Percentiles rank a stretch among this genome's conserved stretches.
Evolutionary conservation across 208 protist species (phyloP).

Genomic region (Acanthamoeba sp.): DNA sequence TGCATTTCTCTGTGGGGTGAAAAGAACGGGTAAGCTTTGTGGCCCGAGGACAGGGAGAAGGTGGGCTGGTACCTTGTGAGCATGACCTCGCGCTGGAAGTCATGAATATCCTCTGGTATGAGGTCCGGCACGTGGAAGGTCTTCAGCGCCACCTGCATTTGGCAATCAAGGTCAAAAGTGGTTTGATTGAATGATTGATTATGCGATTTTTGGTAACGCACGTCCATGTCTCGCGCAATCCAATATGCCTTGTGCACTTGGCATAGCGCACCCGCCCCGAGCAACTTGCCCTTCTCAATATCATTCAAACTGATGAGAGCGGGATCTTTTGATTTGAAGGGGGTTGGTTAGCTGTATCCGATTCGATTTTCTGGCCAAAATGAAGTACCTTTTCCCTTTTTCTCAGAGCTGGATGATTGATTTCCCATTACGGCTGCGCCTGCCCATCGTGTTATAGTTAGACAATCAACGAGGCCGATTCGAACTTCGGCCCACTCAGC

Average conservation of each 20-base stretch:
- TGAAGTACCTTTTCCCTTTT: not conserved
- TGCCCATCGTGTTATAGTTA: too few species aligned
- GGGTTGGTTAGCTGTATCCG: not conserved
- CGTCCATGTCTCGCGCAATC: constrained; percentile 54
- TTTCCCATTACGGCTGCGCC: too few species aligned
- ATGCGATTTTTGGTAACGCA: not conserved
- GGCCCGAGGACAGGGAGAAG: too few species aligned
- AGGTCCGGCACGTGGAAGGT: constrained; percentile 64
- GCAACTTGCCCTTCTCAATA: constrained; percentile 59
- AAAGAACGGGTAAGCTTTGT: not conserved
- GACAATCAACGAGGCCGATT: too few species aligned
- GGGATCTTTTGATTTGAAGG: not conserved
- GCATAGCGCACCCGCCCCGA: constrained; percentile 42
- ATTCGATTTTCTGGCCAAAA: too few species aligned
- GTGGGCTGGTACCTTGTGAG: constrained; percentile 61
- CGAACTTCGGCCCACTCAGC: too few species aligned
- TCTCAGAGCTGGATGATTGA: not conserved
- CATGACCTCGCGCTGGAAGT: constrained; percentile 70
- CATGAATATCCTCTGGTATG: constrained; percentile 34
- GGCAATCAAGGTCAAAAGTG: not conserved
- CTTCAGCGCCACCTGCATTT: constrained; percentile 25
- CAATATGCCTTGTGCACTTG: constrained; percentile 59
- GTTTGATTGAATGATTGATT: not conserved
- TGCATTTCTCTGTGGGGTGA: constrained; percentile 38
- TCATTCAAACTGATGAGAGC: constrained; percentile 50